Base-by-base conservation (phyloP, 2,329 filamentous ascomycete species). In the Ophiosphaerella narmari region DNA sequence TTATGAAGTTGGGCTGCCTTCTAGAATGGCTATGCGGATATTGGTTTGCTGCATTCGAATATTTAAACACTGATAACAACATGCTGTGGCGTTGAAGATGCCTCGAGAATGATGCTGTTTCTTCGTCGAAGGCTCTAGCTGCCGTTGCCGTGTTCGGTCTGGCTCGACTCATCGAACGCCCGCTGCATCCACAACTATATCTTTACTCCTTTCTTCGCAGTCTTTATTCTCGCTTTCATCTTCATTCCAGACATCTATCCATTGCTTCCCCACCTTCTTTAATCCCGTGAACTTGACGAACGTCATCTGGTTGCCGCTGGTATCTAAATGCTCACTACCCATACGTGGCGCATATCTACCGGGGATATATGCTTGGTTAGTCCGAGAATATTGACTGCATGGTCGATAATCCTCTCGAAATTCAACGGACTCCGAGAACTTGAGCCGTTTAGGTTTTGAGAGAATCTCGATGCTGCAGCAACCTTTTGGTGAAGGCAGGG, bases 301-400 rank as follows among this genome's bases (percentile, higher is more conserved):
- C 6, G 53, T 52, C 24, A 55, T 43, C 3, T 48, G 49, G 14
- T 39, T 48, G 1, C 68, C 68, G 32, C 65, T 69, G 1, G 66
- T 68, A 40, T 71, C 68, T 14, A 67, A 47, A 32, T 57, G 67
- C 38, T 65, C 61, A 7, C 43, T 46, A 7, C 56, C 62, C 47
- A 64, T 57, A 5, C 58, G 57, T 6, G 61, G 56, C 26, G 61
- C 64, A 43, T 67, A 62, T n/a, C 64, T 50, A 7, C 68, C 68
- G 4, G 49, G 63, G 4, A 59, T 49, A 41, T 70, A 70, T 4
- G 43, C 49, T 7, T 63, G 50, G 18, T 50, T 54, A 21, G 37
- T 43, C 3, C 68, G 60, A 29, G 52, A 43, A 41, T 54, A 63
- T 18, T 55, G 38, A 6, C 47, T 35, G 40, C 41, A 55, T n/a